Conservation (phyloP, 352 stramenopile genomes). For the Globisporangium echinulatum region DNA sequence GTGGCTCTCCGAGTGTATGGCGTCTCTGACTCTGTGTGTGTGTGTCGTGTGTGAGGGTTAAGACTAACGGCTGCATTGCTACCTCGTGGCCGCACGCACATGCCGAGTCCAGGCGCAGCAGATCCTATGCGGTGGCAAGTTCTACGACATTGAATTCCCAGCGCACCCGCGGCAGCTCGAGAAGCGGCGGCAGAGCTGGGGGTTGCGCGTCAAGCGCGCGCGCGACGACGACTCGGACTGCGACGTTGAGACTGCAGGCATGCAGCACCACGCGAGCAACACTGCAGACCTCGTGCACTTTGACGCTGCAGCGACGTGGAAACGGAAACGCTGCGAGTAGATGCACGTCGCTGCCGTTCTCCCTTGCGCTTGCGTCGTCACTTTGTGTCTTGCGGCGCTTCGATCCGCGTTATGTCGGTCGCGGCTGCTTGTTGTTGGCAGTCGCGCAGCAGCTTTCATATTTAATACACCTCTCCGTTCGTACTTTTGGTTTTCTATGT, state of each 20-base stretch:
- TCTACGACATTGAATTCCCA: constrained; percentile 59
- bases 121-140: constrained; percentile 56
- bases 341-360: constrained; percentile 1
- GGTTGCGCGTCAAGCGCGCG: constrained; percentile 45
- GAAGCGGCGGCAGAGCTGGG: constrained; percentile 39
- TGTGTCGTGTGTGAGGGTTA: too few relatives aligned
- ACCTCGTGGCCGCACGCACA: too few relatives aligned
- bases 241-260: constrained; percentile 25
- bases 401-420: too few relatives aligned
- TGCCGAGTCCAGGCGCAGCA: constrained; percentile 28
- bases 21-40: neutral
- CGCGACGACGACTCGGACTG: constrained; percentile 32
- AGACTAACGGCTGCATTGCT: too few relatives aligned
- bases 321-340: constrained; percentile 53
- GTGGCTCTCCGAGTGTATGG: neutral
- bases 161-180: constrained; percentile 50
- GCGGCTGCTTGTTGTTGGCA: too few relatives aligned
- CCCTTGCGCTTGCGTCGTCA: too few relatives aligned
- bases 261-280: constrained; percentile 10
- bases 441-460: too few relatives aligned
- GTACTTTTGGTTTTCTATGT: too few relatives aligned
- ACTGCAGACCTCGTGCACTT: constrained; percentile 21
- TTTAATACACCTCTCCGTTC: too few relatives aligned
- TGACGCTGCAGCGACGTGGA: constrained; percentile 47
- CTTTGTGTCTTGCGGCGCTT: too few relatives aligned